phyloP scores from a whole-genome alignment of 192 early-diverging fungal species.

The Mortierella antarctica region DNA sequence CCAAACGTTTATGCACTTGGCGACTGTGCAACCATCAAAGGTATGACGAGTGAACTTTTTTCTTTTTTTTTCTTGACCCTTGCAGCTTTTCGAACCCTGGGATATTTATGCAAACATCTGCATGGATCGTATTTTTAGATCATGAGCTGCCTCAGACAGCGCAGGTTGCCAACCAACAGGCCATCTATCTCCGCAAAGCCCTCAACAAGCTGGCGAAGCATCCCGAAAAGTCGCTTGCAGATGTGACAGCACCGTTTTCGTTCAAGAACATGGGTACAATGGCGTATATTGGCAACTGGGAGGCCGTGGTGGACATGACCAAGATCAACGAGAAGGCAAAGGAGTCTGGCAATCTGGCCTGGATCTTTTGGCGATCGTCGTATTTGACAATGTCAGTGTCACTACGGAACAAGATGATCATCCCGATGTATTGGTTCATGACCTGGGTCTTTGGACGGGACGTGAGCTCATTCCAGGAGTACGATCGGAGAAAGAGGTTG shows the following conservation, averaged over 20 bases:
- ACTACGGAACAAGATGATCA: constrained; percentile 76
- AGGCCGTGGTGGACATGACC: constrained; percentile 70
- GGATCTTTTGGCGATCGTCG: constrained; percentile 79
- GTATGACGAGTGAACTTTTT: not conserved
- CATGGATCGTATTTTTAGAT: constrained; percentile 24
- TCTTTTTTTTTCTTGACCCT: not conserved
- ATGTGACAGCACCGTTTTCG: constrained; percentile 57
- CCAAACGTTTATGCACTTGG: constrained; percentile 79
- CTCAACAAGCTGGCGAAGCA: constrained; percentile 54
- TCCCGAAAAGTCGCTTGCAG: constrained; percentile 34
- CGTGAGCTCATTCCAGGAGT: constrained; percentile 50
- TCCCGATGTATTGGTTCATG: constrained; percentile 76
- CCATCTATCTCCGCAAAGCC: constrained; percentile 68
- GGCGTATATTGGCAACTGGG: constrained; percentile 74
- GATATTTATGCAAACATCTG: not conserved
- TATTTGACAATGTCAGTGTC: constrained; percentile 78
- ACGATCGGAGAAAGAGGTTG: constrained; percentile 35
- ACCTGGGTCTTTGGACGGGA: constrained; percentile 62
- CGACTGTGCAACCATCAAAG: constrained; percentile 89
- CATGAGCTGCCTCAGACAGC: constrained; percentile 84
- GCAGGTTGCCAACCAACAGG: constrained; percentile 87
- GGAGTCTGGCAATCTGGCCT: constrained; percentile 62
- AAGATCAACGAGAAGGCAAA: constrained; percentile 60
- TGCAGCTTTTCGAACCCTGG: no score
- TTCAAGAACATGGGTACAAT: constrained; percentile 73